Conservation (phyloP, 306 rosid species). For the apple (Malus domestica) region DNA sequence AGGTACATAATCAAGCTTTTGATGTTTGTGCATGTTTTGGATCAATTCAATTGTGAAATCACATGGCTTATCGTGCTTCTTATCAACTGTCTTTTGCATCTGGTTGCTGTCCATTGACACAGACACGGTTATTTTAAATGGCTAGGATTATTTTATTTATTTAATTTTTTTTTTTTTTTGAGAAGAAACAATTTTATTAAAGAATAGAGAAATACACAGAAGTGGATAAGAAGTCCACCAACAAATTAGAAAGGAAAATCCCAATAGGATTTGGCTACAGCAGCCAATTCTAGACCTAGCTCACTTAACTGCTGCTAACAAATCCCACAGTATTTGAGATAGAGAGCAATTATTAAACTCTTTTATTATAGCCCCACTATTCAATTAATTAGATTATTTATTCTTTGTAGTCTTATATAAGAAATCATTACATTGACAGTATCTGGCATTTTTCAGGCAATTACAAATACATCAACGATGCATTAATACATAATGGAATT, state of each 20-base stretch:
- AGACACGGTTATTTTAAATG: neutral
- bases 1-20: slow-evolving; percentile 40
- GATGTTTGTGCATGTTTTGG: neutral
- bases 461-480: no score
- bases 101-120: neutral
- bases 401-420: neutral
- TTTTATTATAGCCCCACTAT: neutral
- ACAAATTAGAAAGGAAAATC: no score
- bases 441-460: neutral
- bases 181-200: no score
- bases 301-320: no score
- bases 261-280: no score
- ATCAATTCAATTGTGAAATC: slow-evolving; percentile 7
- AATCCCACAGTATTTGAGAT: no score
- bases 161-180: neutral
- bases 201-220: no score
- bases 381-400: neutral
- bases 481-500: no score
- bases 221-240: no score
- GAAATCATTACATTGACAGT: neutral
- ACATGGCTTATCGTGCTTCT: neutral
- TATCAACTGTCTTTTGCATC: neutral
- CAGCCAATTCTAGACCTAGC: no score
- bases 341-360: no score
- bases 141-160: neutral